Base-by-base conservation (phyloP, 345 rosid genomes). In the Streptanthus diversifolius region DNA sequence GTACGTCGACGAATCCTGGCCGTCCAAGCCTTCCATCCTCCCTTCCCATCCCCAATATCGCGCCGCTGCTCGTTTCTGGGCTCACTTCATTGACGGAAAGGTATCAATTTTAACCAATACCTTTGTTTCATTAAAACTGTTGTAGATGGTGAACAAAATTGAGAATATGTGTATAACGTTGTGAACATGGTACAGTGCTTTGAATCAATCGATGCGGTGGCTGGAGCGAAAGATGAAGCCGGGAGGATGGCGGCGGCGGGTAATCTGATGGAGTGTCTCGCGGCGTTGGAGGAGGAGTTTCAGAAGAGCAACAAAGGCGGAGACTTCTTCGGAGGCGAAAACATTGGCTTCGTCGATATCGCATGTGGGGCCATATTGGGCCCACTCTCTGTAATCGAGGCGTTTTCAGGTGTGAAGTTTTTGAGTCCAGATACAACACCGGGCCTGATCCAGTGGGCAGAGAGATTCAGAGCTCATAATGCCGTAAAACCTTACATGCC, bases 1-100 rank as follows among this genome's bases (percentile, higher is more conserved):
- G 72, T 91, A 91, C 73, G 54, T 91, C 4, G 91, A 91, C 10
- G 97, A 87, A 73, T 56, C 70, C 7, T 91, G 93, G 96, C 71
- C 91, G 45, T 77, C 85, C 3, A 74, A 75, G 27, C 86, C 79
- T 19, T 63, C 89, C 3, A 82, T 66, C 84, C 86, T 32, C 54
- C 88, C 47, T 75, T 73, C 90, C 0, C 78, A 82, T 66, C 85
- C 93, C 24, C 74, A 77, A 1, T 85, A 87, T 7, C 80, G 93
- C 0, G 89, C 92, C 61, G 25, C 45, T 32, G 85, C 88, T n/a
- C 86, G 97, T 22, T 87, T 89, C 39, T 91, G 93, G 96, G 88
- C 77, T 14, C 80, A 83, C 56, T 88, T 82, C 17, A 37, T 88
- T 33, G 95, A 85, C 21, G 85, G 82, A 7, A 86, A 86, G 91